These are phyloP conservation scores for Orbilia ellipsospora DNA, from an alignment of 2,329 filamentous ascomycete genomes.

Conservation along the genomic window DNA sequence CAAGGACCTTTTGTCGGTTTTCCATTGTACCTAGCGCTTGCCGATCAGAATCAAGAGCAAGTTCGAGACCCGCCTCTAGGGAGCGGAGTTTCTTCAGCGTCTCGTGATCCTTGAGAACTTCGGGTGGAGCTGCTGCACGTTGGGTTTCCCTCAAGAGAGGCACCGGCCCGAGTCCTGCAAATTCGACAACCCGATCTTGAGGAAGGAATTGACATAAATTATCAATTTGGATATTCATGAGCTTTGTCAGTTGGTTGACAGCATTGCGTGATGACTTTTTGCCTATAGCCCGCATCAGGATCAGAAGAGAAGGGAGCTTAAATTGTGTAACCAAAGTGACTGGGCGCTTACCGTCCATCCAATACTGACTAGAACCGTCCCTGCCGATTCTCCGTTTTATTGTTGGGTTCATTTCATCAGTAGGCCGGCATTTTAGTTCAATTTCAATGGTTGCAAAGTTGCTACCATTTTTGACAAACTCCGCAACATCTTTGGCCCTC, in stretches of 20 bases:
- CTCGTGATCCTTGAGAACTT: conserved; percentile 83
- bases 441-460: conserved; percentile 85
- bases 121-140: conserved; percentile 81
- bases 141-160: conserved; percentile 87
- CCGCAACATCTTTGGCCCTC: conserved; percentile 82
- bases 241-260: conserved; percentile 69
- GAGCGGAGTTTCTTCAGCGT: conserved; percentile 77
- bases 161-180: conserved; percentile 82
- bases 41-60: conserved; percentile 65
- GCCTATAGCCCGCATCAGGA: conserved; percentile 5
- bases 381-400: conserved; percentile 83
- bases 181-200: conserved; percentile 94
- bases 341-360: conserved; percentile 72
- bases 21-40: conserved; percentile 66
- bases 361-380: conserved; percentile 83
- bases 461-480: conserved; percentile 92
- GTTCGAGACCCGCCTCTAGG: conserved; percentile 74
- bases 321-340: not conserved
- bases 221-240: conserved; percentile 91
- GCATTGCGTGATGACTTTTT: conserved; percentile 33
- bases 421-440: conserved; percentile 77
- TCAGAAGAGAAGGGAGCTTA: conserved; percentile 2
- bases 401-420: conserved; percentile 74
- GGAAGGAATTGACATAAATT: conserved; percentile 97
- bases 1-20: conserved; percentile 77